Base-by-base conservation (phyloP, 148 eudicot genomes). In the Vaccinium myrtillus region DNA sequence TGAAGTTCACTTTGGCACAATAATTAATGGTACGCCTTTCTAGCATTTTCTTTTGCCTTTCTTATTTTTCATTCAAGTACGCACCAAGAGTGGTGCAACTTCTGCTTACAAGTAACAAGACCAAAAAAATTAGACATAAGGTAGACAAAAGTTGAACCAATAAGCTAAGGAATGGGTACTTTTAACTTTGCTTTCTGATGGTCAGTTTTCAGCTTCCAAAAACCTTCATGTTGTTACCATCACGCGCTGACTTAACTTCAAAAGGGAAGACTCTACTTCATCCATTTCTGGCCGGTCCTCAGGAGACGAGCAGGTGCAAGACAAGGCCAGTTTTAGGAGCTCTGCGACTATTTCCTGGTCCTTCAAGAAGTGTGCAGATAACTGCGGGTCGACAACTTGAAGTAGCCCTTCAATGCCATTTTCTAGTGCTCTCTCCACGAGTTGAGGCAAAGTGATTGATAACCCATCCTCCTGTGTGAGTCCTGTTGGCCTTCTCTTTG, bases 401-500 rank as follows among this genome's bases (percentile, higher is more conserved):
- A 88, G 78, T 23, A 93, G 79, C 80, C 85, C 59, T 79, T 84
- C 83, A 43, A 36, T 86, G 76, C 91, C 91, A 15, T 82, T 83
- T 75, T 82, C 83, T 25, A 93, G 77, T n/a, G 91, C 92, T 86
- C 65, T 87, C 75, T 91, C 88, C 16, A 94, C 92, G 27, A 92
- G 85, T 69, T 93, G 90, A 75, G 89, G 91, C 89, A 97, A 84
- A n/a, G 96, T 94, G 84, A 92, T 84, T 14, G 95, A 88, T 48
- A 80, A 13, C 25, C 92, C 94, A 59, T 91, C 89, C 79, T 92
- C 93, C 77, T 86, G 87, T 54, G 87, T 71, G 50, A 91, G 88
- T 65, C 89, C 90, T 73, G 98, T 94, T 82, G 98, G 99, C 88
- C 99, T 90, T 84, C 63, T 71, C 76, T 85, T 89, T 39, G 98